Conservation (phyloP, 345 rosid species). For the Kernera saxatilis region DNA sequence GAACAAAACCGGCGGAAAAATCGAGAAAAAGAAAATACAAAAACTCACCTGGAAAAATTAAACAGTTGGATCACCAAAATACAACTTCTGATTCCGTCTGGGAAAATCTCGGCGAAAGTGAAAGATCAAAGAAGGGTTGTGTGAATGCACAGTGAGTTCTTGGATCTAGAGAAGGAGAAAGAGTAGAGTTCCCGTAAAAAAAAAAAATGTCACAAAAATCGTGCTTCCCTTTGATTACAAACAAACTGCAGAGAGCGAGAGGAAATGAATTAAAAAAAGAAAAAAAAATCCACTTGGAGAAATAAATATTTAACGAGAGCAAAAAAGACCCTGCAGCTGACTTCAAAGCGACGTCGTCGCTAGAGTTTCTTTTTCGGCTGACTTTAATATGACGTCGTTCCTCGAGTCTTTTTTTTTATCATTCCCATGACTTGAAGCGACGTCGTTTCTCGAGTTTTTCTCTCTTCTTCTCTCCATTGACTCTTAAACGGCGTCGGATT, state of each 20-base stretch:
- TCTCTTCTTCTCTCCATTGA: not conserved
- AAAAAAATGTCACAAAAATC: not conserved
- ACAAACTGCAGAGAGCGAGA: not conserved
- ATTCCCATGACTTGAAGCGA: not conserved
- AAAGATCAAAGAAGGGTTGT: not conserved
- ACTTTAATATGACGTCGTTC: not conserved
- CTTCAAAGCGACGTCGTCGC: not conserved
- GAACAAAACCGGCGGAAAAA: not conserved
- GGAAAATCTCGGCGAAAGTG: not conserved
- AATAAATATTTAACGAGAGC: not conserved
- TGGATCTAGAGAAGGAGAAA: constrained; percentile 2
- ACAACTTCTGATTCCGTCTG: not conserved
- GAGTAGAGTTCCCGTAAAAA: not conserved
- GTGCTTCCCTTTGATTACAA: not conserved
- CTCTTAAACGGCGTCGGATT: too few relatives aligned
- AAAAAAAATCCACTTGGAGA: too few relatives aligned
- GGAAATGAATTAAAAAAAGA: not conserved
- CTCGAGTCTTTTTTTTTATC: too few relatives aligned
- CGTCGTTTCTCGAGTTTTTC: not conserved
- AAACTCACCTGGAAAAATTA: not conserved
- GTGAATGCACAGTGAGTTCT: not conserved
- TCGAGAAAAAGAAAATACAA: not conserved
- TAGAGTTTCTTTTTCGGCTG: not conserved
- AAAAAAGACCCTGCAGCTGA: not conserved
- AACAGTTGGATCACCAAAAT: not conserved